Evolutionary conservation across 371 early-diverging fungal species (phyloP).

Genomic region (Saksenaea vasiformis): DNA sequence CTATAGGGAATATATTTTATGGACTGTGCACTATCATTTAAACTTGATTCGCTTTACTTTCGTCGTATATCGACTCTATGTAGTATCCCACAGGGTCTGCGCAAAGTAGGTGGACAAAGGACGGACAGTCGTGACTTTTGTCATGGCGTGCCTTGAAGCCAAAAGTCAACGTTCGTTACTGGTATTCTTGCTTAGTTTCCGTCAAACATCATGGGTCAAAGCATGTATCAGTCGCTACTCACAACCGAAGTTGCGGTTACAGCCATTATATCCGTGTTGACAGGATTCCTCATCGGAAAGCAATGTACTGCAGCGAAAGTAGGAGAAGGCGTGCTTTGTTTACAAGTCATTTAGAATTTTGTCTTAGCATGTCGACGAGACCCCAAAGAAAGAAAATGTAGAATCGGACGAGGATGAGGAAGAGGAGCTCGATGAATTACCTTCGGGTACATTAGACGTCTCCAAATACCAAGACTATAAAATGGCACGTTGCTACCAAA

Average conservation of each 20-base stretch:
- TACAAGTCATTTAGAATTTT: background rate
- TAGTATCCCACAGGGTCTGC: no score
- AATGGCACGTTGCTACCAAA: conserved; percentile 43
- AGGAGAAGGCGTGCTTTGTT: background rate
- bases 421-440: conserved; percentile 41
- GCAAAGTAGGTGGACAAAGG: no score
- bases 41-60: no score
- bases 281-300: conserved; percentile 34
- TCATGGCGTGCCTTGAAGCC: background rate
- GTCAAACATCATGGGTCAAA: background rate
- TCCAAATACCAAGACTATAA: conserved; percentile 48
- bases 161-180: background rate
- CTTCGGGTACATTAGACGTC: conserved; percentile 29
- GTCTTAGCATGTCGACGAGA: background rate
- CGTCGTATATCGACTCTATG: no score
- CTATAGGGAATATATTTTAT: no score
- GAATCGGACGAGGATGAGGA: conserved; percentile 30
- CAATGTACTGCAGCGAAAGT: conserved; percentile 9
- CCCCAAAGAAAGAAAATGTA: conserved; percentile 18
- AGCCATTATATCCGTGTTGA: conserved; percentile 20
- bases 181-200: background rate
- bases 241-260: conserved; percentile 17
- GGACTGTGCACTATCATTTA: no score
- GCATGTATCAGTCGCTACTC: background rate
- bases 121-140: no score